Evolutionary conservation across 441 rosid genomes (phyloP).

Genomic region (Melastoma candidum): DNA sequence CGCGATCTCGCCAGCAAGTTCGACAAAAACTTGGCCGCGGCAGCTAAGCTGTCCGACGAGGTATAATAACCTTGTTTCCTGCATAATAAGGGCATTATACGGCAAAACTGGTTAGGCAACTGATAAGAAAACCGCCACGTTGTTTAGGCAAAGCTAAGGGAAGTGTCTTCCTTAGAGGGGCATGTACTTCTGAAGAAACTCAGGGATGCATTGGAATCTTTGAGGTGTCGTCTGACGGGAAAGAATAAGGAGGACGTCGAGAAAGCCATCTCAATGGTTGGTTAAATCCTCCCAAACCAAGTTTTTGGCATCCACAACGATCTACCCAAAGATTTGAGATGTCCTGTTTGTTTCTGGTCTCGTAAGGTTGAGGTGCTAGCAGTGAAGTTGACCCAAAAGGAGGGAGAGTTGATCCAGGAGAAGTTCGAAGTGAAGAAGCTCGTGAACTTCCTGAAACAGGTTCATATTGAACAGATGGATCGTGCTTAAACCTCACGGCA

Average conservation of each 20-base stretch:
- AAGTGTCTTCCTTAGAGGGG: constrained; percentile 92
- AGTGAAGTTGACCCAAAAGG: constrained; percentile 76
- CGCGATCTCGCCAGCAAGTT: constrained; percentile 95
- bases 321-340: too few relatives aligned
- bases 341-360: too few relatives aligned
- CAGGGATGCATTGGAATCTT: constrained; percentile 89
- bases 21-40: constrained; percentile 82
- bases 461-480: constrained; percentile 2
- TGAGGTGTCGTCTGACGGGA: constrained; percentile 81
- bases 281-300: neutral
- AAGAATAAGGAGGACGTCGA: constrained; percentile 90
- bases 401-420: constrained; percentile 77
- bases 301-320: too few relatives aligned
- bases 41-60: constrained; percentile 78
- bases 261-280: constrained; percentile 91
- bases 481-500: too few relatives aligned
- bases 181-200: constrained; percentile 96
- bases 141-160: constrained; percentile 64
- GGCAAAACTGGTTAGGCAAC: too few relatives aligned
- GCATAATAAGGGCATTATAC: too few relatives aligned
- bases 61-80: constrained; percentile 23
- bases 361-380: constrained; percentile 68
- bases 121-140: too few relatives aligned
- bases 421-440: constrained; percentile 78
- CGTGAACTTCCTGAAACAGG: constrained; percentile 76